Evolutionary conservation across 2,329 filamentous ascomycete genomes (phyloP).

Genomic region (Colletotrichum godetiae): DNA sequence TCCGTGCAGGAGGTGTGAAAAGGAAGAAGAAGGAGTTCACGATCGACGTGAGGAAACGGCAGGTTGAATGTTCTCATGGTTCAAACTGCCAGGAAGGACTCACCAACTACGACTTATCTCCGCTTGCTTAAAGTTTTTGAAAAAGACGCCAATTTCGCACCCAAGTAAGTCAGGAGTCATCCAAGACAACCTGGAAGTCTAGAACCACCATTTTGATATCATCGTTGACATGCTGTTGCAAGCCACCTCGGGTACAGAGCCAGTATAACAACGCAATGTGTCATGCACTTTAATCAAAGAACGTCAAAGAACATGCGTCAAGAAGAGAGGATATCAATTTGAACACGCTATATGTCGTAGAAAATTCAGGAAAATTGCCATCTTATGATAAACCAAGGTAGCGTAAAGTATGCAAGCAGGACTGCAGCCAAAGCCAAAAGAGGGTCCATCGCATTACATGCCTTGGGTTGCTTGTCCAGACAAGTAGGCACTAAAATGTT

Average conservation of each 20-base stretch:
- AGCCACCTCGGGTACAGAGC: neutral
- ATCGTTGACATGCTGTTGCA: neutral
- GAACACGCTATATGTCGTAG: neutral
- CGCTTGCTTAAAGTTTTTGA: neutral
- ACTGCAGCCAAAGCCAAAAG: neutral
- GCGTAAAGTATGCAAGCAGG: neutral
- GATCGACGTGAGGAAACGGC: neutral
- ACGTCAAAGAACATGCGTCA: neutral
- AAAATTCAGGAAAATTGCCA: neutral
- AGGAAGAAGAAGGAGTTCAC: neutral
- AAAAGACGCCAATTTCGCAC: neutral
- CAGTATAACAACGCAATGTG: neutral
- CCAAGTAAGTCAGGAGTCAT: neutral
- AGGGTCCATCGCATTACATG: constrained; percentile 29
- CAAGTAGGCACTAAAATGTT: constrained; percentile 65
- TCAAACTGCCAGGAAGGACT: neutral
- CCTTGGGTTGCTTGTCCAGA: constrained; percentile 54
- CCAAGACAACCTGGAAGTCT: neutral
- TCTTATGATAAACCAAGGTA: neutral
- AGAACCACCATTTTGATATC: neutral
- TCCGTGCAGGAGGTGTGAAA: no score
- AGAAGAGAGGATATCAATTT: constrained; percentile 7
- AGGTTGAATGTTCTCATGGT: neutral
- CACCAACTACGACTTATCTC: neutral
- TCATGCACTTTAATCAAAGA: neutral